Evolutionary conservation across 177 flowering plant species (phyloP).

Genomic region (Tripterygium wilfordii): DNA sequence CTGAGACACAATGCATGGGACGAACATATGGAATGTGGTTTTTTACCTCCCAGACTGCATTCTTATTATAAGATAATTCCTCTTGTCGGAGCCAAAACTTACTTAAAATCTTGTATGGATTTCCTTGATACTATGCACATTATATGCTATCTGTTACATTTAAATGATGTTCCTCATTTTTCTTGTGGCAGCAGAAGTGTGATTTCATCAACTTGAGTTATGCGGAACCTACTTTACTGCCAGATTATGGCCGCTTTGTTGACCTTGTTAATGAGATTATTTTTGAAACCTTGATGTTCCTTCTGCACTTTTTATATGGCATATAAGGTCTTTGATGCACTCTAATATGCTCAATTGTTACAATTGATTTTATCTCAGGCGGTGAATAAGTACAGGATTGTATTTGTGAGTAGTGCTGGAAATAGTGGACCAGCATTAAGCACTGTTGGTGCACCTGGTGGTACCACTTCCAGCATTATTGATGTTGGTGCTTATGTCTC

Average conservation of each 20-base stretch:
- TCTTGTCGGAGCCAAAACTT: no score
- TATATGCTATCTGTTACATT: background rate
- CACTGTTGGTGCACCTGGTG: conserved; percentile 99
- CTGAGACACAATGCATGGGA: no score
- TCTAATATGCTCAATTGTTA: background rate
- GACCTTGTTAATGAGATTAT: conserved; percentile 76
- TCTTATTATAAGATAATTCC: no score
- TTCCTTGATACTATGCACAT: no score
- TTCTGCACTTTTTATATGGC: no score
- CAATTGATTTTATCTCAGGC: conserved; percentile 56
- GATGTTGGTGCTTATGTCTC: conserved; percentile 98
- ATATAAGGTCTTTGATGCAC: no score
- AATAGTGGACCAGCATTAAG: conserved; percentile 92
- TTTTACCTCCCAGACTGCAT: no score
- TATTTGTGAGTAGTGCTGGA: conserved; percentile 97
- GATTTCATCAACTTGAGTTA: conserved; percentile 98
- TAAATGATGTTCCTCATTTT: background rate
- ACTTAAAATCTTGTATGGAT: no score
- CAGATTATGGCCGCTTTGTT: conserved; percentile 96
- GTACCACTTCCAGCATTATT: conserved; percentile 87
- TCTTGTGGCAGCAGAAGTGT: conserved; percentile 84
- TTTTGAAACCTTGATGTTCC: conserved; percentile 10
- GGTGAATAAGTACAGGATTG: conserved; percentile 73
- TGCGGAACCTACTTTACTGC: conserved; percentile 86
- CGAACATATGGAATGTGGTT: no score